Percentiles rank a stretch among this genome's conserved stretches.
Conservation (phyloP, 1,284 basidiomycete species). For the Boletus albobrunnescens region DNA sequence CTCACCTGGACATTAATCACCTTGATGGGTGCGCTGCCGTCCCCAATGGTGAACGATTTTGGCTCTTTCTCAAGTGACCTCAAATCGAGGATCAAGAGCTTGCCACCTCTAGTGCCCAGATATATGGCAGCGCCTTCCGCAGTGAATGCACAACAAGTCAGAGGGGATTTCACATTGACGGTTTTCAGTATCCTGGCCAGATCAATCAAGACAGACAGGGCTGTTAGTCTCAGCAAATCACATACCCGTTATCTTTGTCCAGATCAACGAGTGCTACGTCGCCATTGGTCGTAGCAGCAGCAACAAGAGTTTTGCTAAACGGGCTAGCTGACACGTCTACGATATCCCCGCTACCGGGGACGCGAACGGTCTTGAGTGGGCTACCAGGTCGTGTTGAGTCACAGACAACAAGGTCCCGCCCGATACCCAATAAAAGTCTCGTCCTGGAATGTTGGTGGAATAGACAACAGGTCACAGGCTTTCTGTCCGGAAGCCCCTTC, state of each 20-base stretch:
- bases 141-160: slow-evolving; percentile 62
- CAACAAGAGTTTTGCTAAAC: slow-evolving; percentile 67
- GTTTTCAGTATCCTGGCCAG: slow-evolving; percentile 51
- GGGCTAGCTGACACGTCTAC: slow-evolving; percentile 58
- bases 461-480: slow-evolving; percentile 42
- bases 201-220: background rate
- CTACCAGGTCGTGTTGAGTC: slow-evolving; percentile 56
- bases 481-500: slow-evolving; percentile 44
- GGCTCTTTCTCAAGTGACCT: slow-evolving; percentile 61
- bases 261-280: slow-evolving; percentile 58
- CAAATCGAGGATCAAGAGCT: slow-evolving; percentile 56
- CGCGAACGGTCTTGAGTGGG: slow-evolving; percentile 48
- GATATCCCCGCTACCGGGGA: slow-evolving; percentile 48
- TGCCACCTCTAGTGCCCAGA: slow-evolving; percentile 59
- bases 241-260: slow-evolving; percentile 69
- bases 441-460: slow-evolving; percentile 62
- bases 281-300: slow-evolving; percentile 51
- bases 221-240: slow-evolving; percentile 5
- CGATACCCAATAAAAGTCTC: slow-evolving; percentile 53
- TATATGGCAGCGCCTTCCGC: slow-evolving; percentile 63
- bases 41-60: slow-evolving; percentile 48
- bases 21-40: slow-evolving; percentile 43
- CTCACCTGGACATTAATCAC: slow-evolving; percentile 56
- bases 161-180: slow-evolving; percentile 45
- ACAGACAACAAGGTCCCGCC: slow-evolving; percentile 53